Evolutionary conservation across 768 basidiomycete genomes (phyloP), one percentile per base, ranked within the genome.

Genomic region (Lentinus tigrinus): DNA sequence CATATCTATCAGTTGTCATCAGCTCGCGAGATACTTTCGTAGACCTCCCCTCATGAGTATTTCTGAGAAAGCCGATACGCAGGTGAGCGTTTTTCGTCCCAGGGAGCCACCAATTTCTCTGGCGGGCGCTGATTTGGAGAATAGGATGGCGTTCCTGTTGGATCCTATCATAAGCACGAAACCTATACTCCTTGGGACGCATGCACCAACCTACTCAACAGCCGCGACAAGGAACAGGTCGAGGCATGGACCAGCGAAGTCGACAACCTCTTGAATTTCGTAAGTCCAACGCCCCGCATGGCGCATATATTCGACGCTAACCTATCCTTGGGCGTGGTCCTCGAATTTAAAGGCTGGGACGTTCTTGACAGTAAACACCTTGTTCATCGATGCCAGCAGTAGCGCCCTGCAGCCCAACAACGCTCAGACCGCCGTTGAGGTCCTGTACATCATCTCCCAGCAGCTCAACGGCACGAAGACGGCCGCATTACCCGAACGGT

Each of bases 201-300:
- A 44, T 40, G 40, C 17, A 34, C 58, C 4, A 31, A 50, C 27
- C 19, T 51, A 4, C 36, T 56, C 5, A 14, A 17, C 3, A 37
- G 42, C 19, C 37, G 54, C 6, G 59, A 60, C 10, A 21, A 19
- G 2, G 54, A 52, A 16, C 43, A 55, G 1, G 31, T 55, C 13
- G 37, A 24, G 3, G 54, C 58, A 24, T 55, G 53, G 58, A 49
- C 53, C 4, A 54, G 46, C 17, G 52, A 60, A 34, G 53, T 54
- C 0, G 58, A 60, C 19, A 49, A 48, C 10, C 49, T 60, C 7
- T 48, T 60, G 7, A 56, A 53, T 2, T 60, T 60, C 31, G 58
- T 60, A 19, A 31, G 54, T 56, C 9, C 9, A 5, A 1, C 6
- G 9, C 2, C 10, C 3, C 37, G n/a, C n/a, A n/a, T n/a, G n/a